Evolutionary conservation across 768 basidiomycete genomes (phyloP), one percentile per base, ranked within the genome.

Genomic region (Termitomyces eurrhizus): DNA sequence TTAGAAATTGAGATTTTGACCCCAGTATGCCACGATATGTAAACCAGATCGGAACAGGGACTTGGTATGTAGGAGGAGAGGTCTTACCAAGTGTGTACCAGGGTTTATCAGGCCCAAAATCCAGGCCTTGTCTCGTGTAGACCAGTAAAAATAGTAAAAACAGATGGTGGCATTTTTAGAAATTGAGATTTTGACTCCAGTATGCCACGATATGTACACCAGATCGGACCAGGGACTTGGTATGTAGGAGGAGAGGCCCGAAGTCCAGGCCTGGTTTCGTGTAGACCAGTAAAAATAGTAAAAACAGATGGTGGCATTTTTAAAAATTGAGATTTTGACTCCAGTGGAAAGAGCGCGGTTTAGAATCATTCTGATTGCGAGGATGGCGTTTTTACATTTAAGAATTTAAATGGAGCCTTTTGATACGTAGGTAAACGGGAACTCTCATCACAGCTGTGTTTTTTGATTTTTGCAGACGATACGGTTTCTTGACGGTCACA

Each of bases 341-440:
- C 37, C 16, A 48, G 33, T 24, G 18, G 48, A 56, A 50, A 56
- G 26, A 41, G 12, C 5, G 44, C 21, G 5, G 36, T n/a, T 44
- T 54, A 13, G 32, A 39, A 33, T 49, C n/a, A 56, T 36, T 50
- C 24, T 61, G 55, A 56, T 61, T 61, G 49, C 59, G 54, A 60
- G 48, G 54, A 60, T 60, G 37, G 32, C 21, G 4, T 41, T 44
- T 44, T 44, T 8, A 16, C 2, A 24, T 2, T 36, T 39, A 24
- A 16, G 29, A 1, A 24, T 53, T n/a, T 0, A 29, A 52, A 46
- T 18, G 29, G 37, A 59, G 26, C 33, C 29, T 56, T 35, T 26
- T 45, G 18, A 21, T 36, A 45, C 6, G 24, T n/a, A 18, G 21
- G 13, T 37, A 44, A 29, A 42, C 13, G 2, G 24, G 37, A 35